These are phyloP conservation scores for Lactarius psammicola DNA, from an alignment of 768 basidiomycete species.

Conservation along the genomic window DNA sequence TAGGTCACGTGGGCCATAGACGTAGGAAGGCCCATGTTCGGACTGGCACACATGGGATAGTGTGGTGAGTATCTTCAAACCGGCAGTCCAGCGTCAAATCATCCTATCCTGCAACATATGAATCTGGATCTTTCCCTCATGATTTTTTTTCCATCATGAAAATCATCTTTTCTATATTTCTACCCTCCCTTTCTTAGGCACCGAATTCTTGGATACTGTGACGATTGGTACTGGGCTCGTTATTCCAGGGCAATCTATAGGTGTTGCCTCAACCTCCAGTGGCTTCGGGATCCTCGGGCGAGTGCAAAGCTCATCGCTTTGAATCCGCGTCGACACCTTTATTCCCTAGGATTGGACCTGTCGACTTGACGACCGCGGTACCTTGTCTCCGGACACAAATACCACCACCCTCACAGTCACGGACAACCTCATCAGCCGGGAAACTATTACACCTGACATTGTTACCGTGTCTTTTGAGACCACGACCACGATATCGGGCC, in stretches of 20 bases:
- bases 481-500: conserved; percentile 14
- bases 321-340: neutral
- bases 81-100: neutral
- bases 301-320: neutral
- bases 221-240: too few relatives aligned
- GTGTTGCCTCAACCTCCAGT: too few relatives aligned
- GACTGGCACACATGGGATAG: neutral
- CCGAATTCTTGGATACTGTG: too few relatives aligned
- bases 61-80: conserved; percentile 3
- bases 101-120: conserved; percentile 8
- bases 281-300: conserved; percentile 38
- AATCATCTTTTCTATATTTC: neutral
- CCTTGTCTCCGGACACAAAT: conserved; percentile 12
- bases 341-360: conserved; percentile 36
- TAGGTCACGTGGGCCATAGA: too few relatives aligned
- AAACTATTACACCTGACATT: conserved; percentile 29
- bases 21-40: neutral
- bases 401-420: conserved; percentile 34
- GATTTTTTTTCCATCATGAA: neutral
- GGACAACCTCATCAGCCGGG: conserved; percentile 36
- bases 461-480: conserved; percentile 36
- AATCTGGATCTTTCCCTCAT: conserved; percentile 14
- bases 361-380: conserved; percentile 35
- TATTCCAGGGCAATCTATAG: too few relatives aligned
- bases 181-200: too few relatives aligned